These are phyloP conservation scores for Leptodermis oblonga DNA, from an alignment of 257 asterid genomes.

Conservation along the genomic window DNA sequence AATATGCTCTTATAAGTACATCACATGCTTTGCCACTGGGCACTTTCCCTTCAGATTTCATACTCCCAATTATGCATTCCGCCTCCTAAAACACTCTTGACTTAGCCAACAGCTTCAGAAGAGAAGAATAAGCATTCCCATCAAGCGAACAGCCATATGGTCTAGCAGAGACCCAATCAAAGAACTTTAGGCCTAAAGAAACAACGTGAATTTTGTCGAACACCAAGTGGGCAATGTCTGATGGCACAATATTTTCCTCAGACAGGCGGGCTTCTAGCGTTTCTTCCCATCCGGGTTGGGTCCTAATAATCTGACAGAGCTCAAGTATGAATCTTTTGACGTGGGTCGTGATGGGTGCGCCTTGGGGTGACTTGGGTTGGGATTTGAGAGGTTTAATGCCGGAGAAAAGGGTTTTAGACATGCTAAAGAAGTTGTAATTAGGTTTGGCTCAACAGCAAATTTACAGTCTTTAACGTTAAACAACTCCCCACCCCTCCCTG, in stretches of 20 bases:
- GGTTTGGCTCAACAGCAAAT: not conserved
- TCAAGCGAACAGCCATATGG: conserved; percentile 46
- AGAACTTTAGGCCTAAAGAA: conserved; percentile 70
- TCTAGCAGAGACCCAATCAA: conserved; percentile 50
- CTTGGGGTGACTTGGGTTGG: conserved; percentile 31
- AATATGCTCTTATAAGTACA: conserved; percentile 51
- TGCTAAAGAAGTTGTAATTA: conserved; percentile 20
- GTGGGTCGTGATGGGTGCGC: conserved; percentile 30
- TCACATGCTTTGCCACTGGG: conserved; percentile 69
- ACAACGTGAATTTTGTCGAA: conserved; percentile 78
- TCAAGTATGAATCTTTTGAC: conserved; percentile 44
- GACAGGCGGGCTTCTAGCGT: conserved; percentile 49
- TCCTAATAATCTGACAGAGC: conserved; percentile 57
- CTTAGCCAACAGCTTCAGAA: conserved; percentile 74
- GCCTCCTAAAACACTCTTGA: conserved; percentile 49
- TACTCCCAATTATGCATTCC: conserved; percentile 45
- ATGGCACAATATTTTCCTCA: conserved; percentile 55
- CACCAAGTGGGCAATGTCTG: conserved; percentile 80
- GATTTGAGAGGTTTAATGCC: conserved; percentile 56
- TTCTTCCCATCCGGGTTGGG: conserved; percentile 53
- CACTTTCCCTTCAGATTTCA: conserved; percentile 53
- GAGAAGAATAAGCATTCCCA: conserved; percentile 75
- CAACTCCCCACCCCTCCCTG: not conserved
- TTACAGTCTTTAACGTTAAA: not conserved
- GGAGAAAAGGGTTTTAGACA: conserved; percentile 67